A percentile compares a stretch with the other conserved stretches of the same genome.
Evolutionary conservation across 225 moss, liverwort and hornwort species (phyloP).

Genomic region (Straminergon stramineum): DNA sequence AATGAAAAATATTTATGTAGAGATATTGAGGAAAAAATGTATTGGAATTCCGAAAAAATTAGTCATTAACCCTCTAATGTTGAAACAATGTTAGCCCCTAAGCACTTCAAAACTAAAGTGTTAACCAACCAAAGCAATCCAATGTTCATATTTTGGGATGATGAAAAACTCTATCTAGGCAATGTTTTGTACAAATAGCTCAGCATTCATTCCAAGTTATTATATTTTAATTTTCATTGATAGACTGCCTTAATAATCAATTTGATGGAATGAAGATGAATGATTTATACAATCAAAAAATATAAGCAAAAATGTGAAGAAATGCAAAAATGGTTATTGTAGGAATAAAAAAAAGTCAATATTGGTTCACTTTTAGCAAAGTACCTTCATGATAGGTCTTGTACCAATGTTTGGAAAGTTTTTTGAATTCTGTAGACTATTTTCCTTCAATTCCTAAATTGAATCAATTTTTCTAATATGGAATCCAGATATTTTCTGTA

Average conservation of each 20-base stretch:
- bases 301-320: fast-evolving
- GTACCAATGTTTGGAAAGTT: too few relatives aligned
- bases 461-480: too few relatives aligned
- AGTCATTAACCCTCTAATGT: neutral
- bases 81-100: fast-evolving
- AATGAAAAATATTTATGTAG: neutral
- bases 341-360: neutral
- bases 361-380: too few relatives aligned
- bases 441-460: too few relatives aligned
- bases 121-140: neutral
- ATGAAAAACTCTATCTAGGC: too few relatives aligned
- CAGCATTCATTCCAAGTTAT: neutral
- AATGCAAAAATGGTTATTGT: neutral
- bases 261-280: neutral
- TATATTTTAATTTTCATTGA: neutral
- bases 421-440: too few relatives aligned
- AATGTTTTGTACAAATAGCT: neutral
- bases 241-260: neutral
- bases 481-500: too few relatives aligned
- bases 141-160: neutral
- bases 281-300: neutral
- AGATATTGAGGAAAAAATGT: too few relatives aligned
- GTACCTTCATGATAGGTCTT: neutral
- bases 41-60: neutral
- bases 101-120: neutral